phyloP scores from a whole-genome alignment of 345 rosid genomes.

The Microthlaspi erraticum region DNA sequence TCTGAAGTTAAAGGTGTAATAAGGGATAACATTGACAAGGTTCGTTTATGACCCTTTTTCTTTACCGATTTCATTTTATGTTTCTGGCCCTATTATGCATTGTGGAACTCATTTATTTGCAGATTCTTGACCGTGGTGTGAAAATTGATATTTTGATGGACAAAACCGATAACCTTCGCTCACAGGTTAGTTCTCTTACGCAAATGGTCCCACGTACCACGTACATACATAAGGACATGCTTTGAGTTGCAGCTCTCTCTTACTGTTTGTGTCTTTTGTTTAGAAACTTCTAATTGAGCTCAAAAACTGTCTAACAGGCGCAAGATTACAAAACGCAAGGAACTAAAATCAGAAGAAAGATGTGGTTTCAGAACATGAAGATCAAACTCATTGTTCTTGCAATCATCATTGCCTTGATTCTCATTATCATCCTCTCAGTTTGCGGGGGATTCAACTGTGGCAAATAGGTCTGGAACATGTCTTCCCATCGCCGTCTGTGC shows the following conservation, averaged over 20 bases:
- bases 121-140: slow-evolving; percentile 96
- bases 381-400: slow-evolving; percentile 83
- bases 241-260: background rate
- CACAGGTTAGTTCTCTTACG: slow-evolving; percentile 62
- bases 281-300: background rate
- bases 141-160: slow-evolving; percentile 92
- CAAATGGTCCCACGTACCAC: slow-evolving; percentile 32
- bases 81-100: background rate
- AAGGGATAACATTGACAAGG: slow-evolving; percentile 99
- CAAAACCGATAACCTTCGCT: slow-evolving; percentile 92
- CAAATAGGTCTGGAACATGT: slow-evolving; percentile 29
- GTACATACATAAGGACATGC: background rate
- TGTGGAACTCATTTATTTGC: slow-evolving; percentile 23
- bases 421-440: slow-evolving; percentile 71
- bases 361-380: slow-evolving; percentile 99
- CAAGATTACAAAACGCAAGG: slow-evolving; percentile 87
- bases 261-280: too few species aligned
- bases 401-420: slow-evolving; percentile 72
- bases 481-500: background rate
- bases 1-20: slow-evolving; percentile 98
- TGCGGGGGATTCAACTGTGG: slow-evolving; percentile 89
- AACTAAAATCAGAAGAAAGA: slow-evolving; percentile 83
- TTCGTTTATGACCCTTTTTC: slow-evolving; percentile 26
- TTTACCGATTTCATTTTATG: background rate
- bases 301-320: slow-evolving; percentile 55